Conservation (phyloP, 2,329 filamentous ascomycete species). For the Didymella exigua region DNA sequence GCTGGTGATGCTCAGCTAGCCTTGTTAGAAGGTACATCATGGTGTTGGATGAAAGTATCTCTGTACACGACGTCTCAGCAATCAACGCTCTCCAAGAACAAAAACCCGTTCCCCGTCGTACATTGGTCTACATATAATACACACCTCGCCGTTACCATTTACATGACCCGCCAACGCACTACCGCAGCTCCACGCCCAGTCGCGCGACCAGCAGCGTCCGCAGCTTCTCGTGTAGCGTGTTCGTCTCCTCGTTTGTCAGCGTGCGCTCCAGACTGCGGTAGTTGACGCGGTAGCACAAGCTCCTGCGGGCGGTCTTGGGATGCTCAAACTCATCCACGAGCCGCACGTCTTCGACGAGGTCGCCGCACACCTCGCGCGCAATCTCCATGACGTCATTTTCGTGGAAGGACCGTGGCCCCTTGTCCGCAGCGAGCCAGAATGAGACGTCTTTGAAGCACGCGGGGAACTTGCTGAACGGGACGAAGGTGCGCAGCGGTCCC, state of each 20-base stretch:
- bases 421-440: slow-evolving; percentile 73
- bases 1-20: no score
- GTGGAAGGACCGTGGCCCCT: slow-evolving; percentile 64
- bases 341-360: slow-evolving; percentile 84
- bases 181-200: slow-evolving; percentile 81
- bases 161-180: slow-evolving; percentile 9
- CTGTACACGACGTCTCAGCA: no score
- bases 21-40: no score
- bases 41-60: no score
- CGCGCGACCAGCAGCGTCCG: slow-evolving; percentile 67
- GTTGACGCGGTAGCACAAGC: slow-evolving; percentile 89
- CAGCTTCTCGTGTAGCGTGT: slow-evolving; percentile 74
- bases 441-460: slow-evolving; percentile 89
- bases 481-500: slow-evolving; percentile 66
- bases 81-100: no score
- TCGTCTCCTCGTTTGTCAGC: slow-evolving; percentile 81
- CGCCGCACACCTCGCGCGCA: slow-evolving; percentile 79
- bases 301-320: slow-evolving; percentile 80
- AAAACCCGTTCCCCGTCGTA: no score
- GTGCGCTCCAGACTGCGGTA: slow-evolving; percentile 93
- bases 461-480: slow-evolving; percentile 90
- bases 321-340: slow-evolving; percentile 87
- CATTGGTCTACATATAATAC: not conserved
- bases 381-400: slow-evolving; percentile 98
- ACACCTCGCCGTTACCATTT: no score